phyloP scores from a whole-genome alignment of 2,329 filamentous ascomycete species.

The Grosmannia serpens region DNA sequence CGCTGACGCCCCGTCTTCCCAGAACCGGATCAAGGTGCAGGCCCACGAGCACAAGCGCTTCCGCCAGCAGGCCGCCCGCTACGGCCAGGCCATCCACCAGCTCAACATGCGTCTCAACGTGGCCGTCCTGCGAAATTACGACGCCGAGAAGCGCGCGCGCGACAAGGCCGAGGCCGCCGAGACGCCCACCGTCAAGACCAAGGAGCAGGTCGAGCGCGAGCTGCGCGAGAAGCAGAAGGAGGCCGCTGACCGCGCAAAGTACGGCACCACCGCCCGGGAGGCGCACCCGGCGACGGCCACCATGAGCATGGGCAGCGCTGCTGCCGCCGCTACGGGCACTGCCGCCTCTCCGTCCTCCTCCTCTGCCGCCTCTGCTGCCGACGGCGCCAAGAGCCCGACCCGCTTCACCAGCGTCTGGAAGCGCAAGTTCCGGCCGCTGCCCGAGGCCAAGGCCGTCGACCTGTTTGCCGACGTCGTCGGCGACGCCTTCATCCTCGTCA shows the following conservation, averaged over 20 bases:
- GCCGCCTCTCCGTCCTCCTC: not conserved
- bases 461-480: conserved; percentile 55
- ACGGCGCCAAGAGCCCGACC: not conserved
- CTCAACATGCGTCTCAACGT: conserved; percentile 55
- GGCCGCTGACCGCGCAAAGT: conserved; percentile 38
- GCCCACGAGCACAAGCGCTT: conserved; percentile 54
- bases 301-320: not conserved
- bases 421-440: conserved; percentile 50
- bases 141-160: conserved; percentile 45
- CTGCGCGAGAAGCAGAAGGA: conserved; percentile 30
- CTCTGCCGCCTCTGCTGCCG: conserved; percentile 1
- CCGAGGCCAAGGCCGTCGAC: conserved; percentile 54
- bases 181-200: conserved; percentile 52
- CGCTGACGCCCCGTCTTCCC: not conserved
- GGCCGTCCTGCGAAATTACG: conserved; percentile 43
- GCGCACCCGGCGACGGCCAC: conserved; percentile 25
- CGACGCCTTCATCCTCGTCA: conserved; percentile 49
- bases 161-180: conserved; percentile 53
- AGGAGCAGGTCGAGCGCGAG: conserved; percentile 47
- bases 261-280: conserved; percentile 27
- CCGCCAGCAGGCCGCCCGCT: conserved; percentile 46
- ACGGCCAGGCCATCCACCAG: conserved; percentile 54
- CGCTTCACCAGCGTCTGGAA: conserved; percentile 39
- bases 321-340: not conserved
- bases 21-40: conserved; percentile 56